phyloP scores from a whole-genome alignment of 257 asterid genomes.

The Eustoma russellianum region DNA sequence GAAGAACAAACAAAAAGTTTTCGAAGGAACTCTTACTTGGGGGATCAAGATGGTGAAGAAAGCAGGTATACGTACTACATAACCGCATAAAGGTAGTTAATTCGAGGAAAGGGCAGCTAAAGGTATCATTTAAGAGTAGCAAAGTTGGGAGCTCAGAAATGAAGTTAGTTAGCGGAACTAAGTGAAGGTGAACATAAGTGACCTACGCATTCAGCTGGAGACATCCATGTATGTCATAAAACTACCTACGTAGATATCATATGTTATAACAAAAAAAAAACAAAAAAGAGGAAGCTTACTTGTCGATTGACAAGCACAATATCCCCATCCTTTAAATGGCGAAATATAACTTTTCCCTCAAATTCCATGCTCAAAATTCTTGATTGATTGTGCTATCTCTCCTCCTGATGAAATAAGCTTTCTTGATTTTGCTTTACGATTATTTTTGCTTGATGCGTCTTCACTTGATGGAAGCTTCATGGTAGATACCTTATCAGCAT shows the following conservation, averaged over 20 bases:
- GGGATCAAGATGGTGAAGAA: too few species aligned
- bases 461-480: conserved; percentile 28
- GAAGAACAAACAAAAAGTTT: too few species aligned
- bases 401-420: conserved; percentile 91
- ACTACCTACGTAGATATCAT: background rate
- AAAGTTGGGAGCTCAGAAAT: too few species aligned
- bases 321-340: conserved; percentile 98
- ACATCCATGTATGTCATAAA: background rate
- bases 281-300: conserved; percentile 29
- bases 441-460: conserved; percentile 15
- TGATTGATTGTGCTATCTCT: conserved; percentile 43
- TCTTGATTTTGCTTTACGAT: conserved; percentile 61
- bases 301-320: conserved; percentile 95
- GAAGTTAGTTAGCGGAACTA: too few species aligned
- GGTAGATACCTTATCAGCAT: conserved; percentile 57
- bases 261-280: background rate
- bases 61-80: too few species aligned
- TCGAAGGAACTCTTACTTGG: too few species aligned
- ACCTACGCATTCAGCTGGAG: too few species aligned
- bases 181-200: too few species aligned
- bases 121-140: too few species aligned
- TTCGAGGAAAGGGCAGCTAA: too few species aligned
- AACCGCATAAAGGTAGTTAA: too few species aligned
- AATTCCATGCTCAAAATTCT: conserved; percentile 49
- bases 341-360: conserved; percentile 76